Base-by-base conservation (phyloP, 1,139 yeast genomes). In the Hyphopichia khmerensis region DNA sequence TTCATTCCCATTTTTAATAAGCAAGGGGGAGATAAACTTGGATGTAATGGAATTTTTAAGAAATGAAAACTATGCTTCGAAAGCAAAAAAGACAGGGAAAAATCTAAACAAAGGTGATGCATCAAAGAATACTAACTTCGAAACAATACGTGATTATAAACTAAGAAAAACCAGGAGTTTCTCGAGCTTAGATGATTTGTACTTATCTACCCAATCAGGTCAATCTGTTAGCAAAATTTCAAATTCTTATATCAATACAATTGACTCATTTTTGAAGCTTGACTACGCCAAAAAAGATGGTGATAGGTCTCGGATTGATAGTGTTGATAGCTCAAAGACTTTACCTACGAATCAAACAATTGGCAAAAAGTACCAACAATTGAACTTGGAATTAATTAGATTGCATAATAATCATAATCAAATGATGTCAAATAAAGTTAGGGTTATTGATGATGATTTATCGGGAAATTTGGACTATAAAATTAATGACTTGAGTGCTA, bases 401-500 rank as follows among this genome's bases (percentile, higher is more conserved):
- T 52, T 75, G 21, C 62, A 62, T 17, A 60, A 60, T 38, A 52
- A 63, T 13, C 56, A 66, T 39, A 55, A 53, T 19, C 62, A 56
- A 37, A 64, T 75, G 60, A 55, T 59, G 15, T 42, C 55, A 11
- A 56, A 66, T 44, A 65, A 69, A 43, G 47, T 50, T 29, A 57
- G 62, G 48, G 53, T 75, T 42, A 54, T 60, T 46, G 64, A 64
- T 58, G 66, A 62, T 44, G 68, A 65, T 30, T 51, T 69, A 21
- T 53, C 60, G 6, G 59, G 56, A 11, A 58, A 61, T 49, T 59
- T 84, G 37, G 65, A 73, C 39, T 66, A 64, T 37, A 84, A 80
- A 48, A 66, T 86, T 48, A 67, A 69, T 33, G 91, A 86, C 45
- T 72, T 89, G 36, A 81, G 82, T 31, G 80, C 87, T 2, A 70